phyloP scores from a whole-genome alignment of 1,139 yeast genomes.

The Candida pseudocylindracea region DNA sequence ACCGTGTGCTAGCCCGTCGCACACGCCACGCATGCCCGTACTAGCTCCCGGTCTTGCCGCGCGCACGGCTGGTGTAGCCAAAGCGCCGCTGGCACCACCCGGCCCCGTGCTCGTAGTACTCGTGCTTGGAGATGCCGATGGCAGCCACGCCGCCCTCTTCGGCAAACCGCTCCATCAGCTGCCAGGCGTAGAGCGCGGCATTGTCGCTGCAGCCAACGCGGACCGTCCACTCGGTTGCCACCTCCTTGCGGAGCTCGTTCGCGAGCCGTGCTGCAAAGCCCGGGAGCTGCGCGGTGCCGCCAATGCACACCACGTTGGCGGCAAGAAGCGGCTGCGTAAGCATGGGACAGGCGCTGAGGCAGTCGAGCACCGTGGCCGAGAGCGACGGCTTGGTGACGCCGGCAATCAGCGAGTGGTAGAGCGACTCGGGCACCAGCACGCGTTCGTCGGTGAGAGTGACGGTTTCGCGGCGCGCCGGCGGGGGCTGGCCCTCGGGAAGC shows the following conservation, averaged over 20 bases:
- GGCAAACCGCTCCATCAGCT: slow-evolving; percentile 26
- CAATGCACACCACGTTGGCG: slow-evolving; percentile 60
- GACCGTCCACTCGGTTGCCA: slow-evolving; percentile 48
- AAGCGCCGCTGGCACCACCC: slow-evolving; percentile 62
- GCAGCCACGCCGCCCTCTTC: slow-evolving; percentile 25
- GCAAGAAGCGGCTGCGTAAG: slow-evolving; percentile 54
- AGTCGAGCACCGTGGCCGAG: slow-evolving; percentile 54
- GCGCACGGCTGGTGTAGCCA: slow-evolving; percentile 21
- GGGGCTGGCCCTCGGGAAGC: slow-evolving; percentile 11
- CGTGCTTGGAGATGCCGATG: slow-evolving; percentile 47
- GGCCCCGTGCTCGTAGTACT: slow-evolving; percentile 71
- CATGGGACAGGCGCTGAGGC: slow-evolving; percentile 52
- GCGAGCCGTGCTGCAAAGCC: slow-evolving; percentile 43
- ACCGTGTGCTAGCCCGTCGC: slow-evolving; percentile 13
- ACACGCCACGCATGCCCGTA: slow-evolving; percentile 28
- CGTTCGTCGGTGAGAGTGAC: slow-evolving; percentile 60
- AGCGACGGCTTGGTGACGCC: slow-evolving; percentile 45
- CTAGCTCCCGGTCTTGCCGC: slow-evolving; percentile 32
- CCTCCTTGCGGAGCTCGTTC: slow-evolving; percentile 36
- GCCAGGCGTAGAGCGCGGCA: slow-evolving; percentile 14
- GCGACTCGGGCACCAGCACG: slow-evolving; percentile 68
- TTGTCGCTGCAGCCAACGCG: slow-evolving; percentile 11
- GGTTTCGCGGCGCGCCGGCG: slow-evolving; percentile 30
- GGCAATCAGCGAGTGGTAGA: slow-evolving; percentile 31
- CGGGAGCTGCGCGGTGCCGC: slow-evolving; percentile 59